These are phyloP conservation scores for Lactarius indigo DNA, from an alignment of 768 basidiomycete genomes.

Conservation along the genomic window DNA sequence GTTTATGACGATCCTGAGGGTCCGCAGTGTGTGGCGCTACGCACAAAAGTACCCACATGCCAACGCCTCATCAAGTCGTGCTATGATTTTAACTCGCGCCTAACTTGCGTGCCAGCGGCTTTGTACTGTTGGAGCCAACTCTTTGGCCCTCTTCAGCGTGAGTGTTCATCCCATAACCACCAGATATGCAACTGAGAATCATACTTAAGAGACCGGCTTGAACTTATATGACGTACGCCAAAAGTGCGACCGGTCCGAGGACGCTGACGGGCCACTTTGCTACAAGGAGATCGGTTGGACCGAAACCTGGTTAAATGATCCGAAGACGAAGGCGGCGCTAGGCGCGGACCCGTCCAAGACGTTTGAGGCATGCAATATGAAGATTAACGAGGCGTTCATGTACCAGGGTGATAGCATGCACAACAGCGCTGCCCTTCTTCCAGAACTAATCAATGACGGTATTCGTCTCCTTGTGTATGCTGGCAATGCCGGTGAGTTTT, in stretches of 20 bases:
- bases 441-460: constrained; percentile 77
- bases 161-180: constrained; percentile 28
- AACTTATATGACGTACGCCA: constrained; percentile 89
- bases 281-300: constrained; percentile 83
- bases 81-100: constrained; percentile 42
- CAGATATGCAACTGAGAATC: background rate
- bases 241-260: constrained; percentile 65
- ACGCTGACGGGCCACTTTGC: constrained; percentile 59
- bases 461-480: constrained; percentile 87
- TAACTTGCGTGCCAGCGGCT: constrained; percentile 53
- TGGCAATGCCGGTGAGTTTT: constrained; percentile 59
- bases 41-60: constrained; percentile 49
- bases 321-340: constrained; percentile 71
- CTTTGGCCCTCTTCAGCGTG: constrained; percentile 66
- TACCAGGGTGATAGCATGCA: constrained; percentile 85
- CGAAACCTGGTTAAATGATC: constrained; percentile 82
- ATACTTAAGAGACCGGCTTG: constrained; percentile 54
- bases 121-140: constrained; percentile 80
- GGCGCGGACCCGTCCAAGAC: constrained; percentile 59
- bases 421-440: constrained; percentile 74
- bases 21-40: constrained; percentile 44
- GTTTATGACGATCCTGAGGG: constrained; percentile 61
- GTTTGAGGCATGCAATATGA: constrained; percentile 73
- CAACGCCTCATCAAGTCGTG: constrained; percentile 50
- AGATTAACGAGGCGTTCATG: constrained; percentile 77